Evolutionary conservation across 495 filamentous ascomycete genomes (phyloP).

Genomic region (Lasiosphaeria hispida): DNA sequence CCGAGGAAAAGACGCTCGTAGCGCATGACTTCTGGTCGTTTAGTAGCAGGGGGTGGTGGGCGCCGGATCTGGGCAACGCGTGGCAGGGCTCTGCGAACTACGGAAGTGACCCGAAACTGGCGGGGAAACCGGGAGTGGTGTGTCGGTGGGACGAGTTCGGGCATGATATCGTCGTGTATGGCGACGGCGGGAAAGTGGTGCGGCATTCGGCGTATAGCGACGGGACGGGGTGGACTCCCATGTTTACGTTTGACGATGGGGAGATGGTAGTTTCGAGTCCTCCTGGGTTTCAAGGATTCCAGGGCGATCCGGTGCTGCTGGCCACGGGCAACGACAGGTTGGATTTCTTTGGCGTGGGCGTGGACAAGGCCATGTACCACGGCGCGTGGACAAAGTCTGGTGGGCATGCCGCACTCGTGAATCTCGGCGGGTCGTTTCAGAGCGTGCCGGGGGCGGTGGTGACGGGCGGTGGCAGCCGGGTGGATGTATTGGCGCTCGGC

Average conservation of each 20-base stretch:
- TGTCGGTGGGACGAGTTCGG: neutral
- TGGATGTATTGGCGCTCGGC: constrained; percentile 12
- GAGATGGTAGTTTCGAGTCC: too few species aligned
- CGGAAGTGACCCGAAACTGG: neutral
- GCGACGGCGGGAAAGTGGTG: neutral
- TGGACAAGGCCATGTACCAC: constrained; percentile 6
- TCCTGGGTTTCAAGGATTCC: too few species aligned
- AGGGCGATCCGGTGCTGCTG: constrained; percentile 1
- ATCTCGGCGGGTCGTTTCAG: constrained; percentile 7
- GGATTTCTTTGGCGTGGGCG: constrained; percentile 8
- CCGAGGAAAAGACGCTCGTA: neutral
- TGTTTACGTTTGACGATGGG: neutral
- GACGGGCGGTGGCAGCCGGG: neutral
- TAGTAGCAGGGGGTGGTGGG: neutral
- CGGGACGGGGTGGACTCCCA: neutral
- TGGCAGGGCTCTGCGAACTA: neutral
- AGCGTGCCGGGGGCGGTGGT: neutral
- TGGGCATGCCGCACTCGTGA: neutral
- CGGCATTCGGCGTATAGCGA: neutral
- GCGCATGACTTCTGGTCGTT: neutral
- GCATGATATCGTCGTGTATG: neutral
- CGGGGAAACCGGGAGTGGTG: neutral
- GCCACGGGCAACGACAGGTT: neutral
- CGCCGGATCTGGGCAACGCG: neutral
- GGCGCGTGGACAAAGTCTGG: neutral